A percentile compares a stretch with the other conserved stretches of the same genome.
Conservation (phyloP, 2,329 filamentous ascomycete genomes). For the Colletotrichum godetiae region DNA sequence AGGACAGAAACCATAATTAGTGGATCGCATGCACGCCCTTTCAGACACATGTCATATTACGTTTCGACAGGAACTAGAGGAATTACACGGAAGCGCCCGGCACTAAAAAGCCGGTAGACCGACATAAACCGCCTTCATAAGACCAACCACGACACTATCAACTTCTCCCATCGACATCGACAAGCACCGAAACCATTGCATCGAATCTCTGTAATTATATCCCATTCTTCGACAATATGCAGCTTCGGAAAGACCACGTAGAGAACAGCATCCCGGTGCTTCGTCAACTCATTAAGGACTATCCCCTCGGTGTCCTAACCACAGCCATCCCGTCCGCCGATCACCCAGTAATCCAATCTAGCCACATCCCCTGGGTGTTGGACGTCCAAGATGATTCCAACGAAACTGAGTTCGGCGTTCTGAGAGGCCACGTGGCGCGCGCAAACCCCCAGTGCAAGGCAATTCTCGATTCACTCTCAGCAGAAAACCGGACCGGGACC, state of each 20-base stretch:
- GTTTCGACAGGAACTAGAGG: background rate
- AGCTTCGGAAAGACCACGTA: conserved; percentile 65
- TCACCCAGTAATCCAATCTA: conserved; percentile 65
- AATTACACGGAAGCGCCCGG: background rate
- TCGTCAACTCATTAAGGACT: conserved; percentile 66
- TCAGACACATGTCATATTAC: background rate
- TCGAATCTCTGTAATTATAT: accelerated
- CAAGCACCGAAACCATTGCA: background rate
- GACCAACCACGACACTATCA: background rate
- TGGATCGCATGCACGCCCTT: conserved; percentile 27
- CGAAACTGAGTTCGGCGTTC: conserved; percentile 53
- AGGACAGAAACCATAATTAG: conserved; percentile 4
- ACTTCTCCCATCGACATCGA: background rate
- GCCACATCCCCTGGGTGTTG: conserved; percentile 70
- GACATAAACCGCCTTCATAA: background rate
- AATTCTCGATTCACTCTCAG: conserved; percentile 60
- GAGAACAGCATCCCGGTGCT: conserved; percentile 62
- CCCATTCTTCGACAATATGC: conserved; percentile 57
- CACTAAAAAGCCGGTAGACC: conserved; percentile 9
- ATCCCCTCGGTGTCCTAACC: conserved; percentile 72
- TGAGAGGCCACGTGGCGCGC: conserved; percentile 72
- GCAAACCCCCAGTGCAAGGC: conserved; percentile 73
- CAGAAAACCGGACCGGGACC: conserved; percentile 18
- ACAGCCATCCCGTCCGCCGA: conserved; percentile 66
- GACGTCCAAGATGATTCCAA: conserved; percentile 57